Conservation (phyloP, 1,284 basidiomycete species). For the Neolentinus lepideus region DNA sequence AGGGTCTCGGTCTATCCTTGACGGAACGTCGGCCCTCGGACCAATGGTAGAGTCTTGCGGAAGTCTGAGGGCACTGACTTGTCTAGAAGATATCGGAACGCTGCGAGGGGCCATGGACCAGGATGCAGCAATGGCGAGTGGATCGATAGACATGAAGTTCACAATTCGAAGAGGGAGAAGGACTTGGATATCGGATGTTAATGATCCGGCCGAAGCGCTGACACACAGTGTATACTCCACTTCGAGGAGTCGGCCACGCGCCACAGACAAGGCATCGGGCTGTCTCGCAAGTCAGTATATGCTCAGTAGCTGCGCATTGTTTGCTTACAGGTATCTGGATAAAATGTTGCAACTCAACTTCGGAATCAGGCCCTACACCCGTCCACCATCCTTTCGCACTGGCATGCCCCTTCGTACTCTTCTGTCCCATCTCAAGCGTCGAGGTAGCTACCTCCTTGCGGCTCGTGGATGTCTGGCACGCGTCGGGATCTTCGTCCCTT, state of each 20-base stretch:
- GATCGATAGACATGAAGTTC: conserved; percentile 79
- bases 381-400: conserved; percentile 88
- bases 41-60: background rate
- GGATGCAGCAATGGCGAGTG: conserved; percentile 42
- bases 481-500: conserved; percentile 35
- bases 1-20: conserved; percentile 6
- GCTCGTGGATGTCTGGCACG: conserved; percentile 53
- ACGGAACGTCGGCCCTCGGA: too few relatives aligned
- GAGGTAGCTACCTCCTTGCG: conserved; percentile 62
- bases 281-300: conserved; percentile 20
- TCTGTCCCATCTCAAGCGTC: conserved; percentile 59
- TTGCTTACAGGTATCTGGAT: conserved; percentile 67
- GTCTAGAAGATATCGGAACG: background rate
- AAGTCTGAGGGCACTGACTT: background rate
- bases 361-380: conserved; percentile 63
- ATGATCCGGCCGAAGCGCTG: conserved; percentile 55
- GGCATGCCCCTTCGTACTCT: conserved; percentile 57
- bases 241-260: conserved; percentile 73
- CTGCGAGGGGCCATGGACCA: conserved; percentile 10
- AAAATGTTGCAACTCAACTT: conserved; percentile 53
- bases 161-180: conserved; percentile 69
- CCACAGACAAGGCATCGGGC: conserved; percentile 70
- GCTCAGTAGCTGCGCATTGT: background rate
- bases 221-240: conserved; percentile 75
- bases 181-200: conserved; percentile 60